Evolutionary conservation across 2,329 filamentous ascomycete species (phyloP), one percentile per base, ranked within the genome.

Genomic region (Mycogone perniciosa): DNA sequence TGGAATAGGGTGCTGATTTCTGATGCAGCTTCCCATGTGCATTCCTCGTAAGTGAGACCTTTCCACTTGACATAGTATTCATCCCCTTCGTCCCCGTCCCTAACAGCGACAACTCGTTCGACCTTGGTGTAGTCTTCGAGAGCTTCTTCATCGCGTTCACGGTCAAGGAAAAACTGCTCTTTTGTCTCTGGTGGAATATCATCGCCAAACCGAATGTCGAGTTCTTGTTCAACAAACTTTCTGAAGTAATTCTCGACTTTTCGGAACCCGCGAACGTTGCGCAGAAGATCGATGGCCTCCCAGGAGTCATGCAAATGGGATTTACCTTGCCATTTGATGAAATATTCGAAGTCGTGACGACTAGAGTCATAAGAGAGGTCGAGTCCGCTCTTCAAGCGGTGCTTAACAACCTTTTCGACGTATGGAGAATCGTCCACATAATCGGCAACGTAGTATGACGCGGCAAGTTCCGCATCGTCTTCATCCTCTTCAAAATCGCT

Each of bases 41-140:
- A 96, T 56, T 85, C 85, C 61, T 97, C 91, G 65, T 99, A 99
- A 47, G 86, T 88, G 46, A 97, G 79, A 8, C 89, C 88, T 69
- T 93, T 95, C 90, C 93, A 99, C 72, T 99, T 99, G 69, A 97
- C 86, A 57, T 85, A 89, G 67, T 99, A 99, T 66, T 97, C 89
- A 1, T 81, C 81, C 44, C 84, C 89, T 7, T 88, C 85, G 10
- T 93, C 89, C 27, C 85, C 86, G 52, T 89, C 82, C 56, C 88
- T 84, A 52, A 85, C 81, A 48, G 88, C 88, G 60, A 99, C 96
- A 52, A 99, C 85, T 60, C 93, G 84, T 68, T 99, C 93, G 31
- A 96, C 90, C 60, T 93, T 85, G 56, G 88, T 93, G 68, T 89
- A 95, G 63, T 97, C 91, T 56, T 88, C 85, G 46, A 95, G 80